phyloP scores from a whole-genome alignment of 73 alveolate genomes.

The Paramecium sonneborni region DNA sequence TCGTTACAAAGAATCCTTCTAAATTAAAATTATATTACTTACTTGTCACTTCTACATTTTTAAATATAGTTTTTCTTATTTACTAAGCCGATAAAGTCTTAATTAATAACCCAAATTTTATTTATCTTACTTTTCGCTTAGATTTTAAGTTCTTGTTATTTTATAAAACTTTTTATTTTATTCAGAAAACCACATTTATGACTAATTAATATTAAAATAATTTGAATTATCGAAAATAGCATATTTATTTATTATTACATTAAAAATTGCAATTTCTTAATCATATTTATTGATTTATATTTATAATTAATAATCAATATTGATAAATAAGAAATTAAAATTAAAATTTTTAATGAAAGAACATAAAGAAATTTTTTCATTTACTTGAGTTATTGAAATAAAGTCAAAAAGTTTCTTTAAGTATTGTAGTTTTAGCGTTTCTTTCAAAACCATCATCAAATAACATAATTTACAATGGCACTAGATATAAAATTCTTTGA shows the following conservation, averaged over 20 bases:
- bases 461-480: neutral
- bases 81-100: neutral
- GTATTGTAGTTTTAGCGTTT: neutral
- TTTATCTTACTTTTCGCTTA: too few species aligned
- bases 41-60: neutral
- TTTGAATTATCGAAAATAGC: too few species aligned
- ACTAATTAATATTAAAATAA: too few species aligned
- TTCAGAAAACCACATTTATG: too few species aligned
- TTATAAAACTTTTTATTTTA: too few species aligned
- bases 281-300: too few species aligned
- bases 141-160: too few species aligned
- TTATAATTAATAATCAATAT: too few species aligned
- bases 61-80: neutral
- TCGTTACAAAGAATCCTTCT: neutral
- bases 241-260: too few species aligned
- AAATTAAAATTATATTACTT: neutral
- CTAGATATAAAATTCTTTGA: neutral
- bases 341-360: neutral
- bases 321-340: neutral
- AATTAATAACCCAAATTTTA: too few species aligned
- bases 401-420: neutral
- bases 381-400: neutral
- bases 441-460: conserved; percentile 53
- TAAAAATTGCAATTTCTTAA: too few species aligned
- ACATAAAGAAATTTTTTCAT: neutral